Percentiles rank a stretch among this genome's conserved stretches.
These are phyloP conservation scores for Wickerhamomyces subpelliculosus DNA, from an alignment of 805 yeast genomes.

Conservation along the genomic window DNA sequence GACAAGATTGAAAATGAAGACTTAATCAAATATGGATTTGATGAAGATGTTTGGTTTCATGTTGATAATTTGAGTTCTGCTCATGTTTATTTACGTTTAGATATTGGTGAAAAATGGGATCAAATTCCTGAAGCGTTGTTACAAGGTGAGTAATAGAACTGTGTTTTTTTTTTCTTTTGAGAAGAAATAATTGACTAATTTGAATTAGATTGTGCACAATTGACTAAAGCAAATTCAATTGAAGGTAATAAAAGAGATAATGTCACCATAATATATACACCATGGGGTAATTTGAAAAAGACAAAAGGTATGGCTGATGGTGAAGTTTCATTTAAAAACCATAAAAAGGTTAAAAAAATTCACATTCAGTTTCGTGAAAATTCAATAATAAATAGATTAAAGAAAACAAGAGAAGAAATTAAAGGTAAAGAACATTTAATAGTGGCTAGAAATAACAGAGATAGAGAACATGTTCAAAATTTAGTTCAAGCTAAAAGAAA, in stretches of 20 bases:
- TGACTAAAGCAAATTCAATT: conserved; percentile 72
- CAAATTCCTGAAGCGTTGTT: conserved; percentile 47
- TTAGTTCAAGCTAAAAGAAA: conserved; percentile 20
- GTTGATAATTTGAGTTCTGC: conserved; percentile 74
- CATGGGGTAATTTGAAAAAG: conserved; percentile 62
- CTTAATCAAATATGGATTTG: conserved; percentile 55
- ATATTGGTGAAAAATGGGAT: conserved; percentile 37
- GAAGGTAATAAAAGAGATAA: conserved; percentile 67
- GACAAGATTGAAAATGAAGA: conserved; percentile 66
- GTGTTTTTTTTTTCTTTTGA: neutral
- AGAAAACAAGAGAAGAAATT: conserved; percentile 56
- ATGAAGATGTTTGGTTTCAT: conserved; percentile 73
- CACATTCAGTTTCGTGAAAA: conserved; percentile 52
- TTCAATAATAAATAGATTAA: conserved; percentile 50
- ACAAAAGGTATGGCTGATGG: conserved; percentile 72
- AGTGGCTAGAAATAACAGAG: conserved; percentile 33
- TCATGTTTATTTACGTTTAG: conserved; percentile 61
- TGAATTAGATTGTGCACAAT: conserved; percentile 51
- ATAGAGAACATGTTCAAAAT: conserved; percentile 21
- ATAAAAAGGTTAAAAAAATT: conserved; percentile 43
- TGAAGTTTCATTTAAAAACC: conserved; percentile 66
- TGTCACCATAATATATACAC: conserved; percentile 63
- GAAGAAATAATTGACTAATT: neutral
- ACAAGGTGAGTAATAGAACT: conserved; percentile 23
- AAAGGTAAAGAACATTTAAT: conserved; percentile 24